Conservation (phyloP, 306 rosid species). For the Inga leiocalycina region DNA sequence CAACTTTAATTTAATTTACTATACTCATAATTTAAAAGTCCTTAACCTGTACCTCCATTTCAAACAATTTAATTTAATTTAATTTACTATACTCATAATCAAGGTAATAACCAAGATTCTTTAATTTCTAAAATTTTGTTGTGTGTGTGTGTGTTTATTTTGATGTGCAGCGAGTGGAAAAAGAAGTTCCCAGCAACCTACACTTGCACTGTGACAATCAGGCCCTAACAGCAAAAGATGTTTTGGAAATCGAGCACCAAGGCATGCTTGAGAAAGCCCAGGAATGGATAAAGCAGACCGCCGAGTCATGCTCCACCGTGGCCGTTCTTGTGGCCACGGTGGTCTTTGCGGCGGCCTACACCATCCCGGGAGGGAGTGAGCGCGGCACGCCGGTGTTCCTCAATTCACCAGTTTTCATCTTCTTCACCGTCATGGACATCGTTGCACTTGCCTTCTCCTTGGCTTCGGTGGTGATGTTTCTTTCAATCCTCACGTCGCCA, state of each 20-base stretch:
- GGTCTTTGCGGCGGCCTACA: constrained; percentile 43
- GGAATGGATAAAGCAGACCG: constrained; percentile 31
- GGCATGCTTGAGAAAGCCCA: constrained; percentile 17
- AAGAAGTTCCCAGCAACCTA: neutral
- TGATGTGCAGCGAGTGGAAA: constrained; percentile 33
- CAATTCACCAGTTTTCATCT: constrained; percentile 25
- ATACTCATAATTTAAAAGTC: too few species aligned
- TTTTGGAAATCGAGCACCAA: constrained; percentile 2
- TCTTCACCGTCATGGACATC: constrained; percentile 42
- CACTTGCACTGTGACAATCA: neutral
- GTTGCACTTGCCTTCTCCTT: constrained; percentile 40
- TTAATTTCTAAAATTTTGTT: too few species aligned
- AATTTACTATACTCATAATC: too few species aligned
- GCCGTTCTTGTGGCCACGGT: constrained; percentile 41
- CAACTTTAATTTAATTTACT: too few species aligned
- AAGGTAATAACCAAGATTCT: too few species aligned
- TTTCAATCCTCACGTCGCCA: constrained; percentile 40
- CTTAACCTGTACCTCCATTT: too few species aligned
- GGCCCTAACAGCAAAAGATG: neutral
- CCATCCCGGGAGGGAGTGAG: constrained; percentile 32
- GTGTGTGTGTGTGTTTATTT: too few species aligned
- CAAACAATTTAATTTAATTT: too few species aligned
- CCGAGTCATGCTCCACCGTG: constrained; percentile 41
- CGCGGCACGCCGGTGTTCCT: neutral
- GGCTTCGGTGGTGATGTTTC: constrained; percentile 50